Conservation (phyloP, 495 filamentous ascomycete genomes). For the Aspergillus bridgeri region DNA sequence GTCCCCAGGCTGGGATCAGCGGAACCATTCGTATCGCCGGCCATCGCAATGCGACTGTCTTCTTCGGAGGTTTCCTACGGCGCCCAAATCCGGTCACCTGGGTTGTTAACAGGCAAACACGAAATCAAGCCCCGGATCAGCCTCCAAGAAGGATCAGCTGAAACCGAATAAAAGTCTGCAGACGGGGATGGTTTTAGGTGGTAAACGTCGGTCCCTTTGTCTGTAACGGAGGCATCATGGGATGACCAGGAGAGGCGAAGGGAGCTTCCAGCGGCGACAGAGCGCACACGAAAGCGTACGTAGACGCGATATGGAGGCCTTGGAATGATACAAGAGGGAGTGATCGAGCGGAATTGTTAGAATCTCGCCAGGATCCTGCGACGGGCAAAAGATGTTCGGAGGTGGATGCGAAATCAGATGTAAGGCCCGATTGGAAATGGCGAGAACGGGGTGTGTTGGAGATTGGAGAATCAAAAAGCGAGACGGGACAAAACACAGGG, state of each 20-base stretch:
- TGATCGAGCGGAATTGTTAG: not conserved
- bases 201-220: constrained; percentile 18
- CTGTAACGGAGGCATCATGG: constrained; percentile 27
- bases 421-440: not conserved
- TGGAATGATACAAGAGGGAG: not conserved
- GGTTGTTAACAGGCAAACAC: not conserved
- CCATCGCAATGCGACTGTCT: constrained; percentile 18
- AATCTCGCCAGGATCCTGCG: not conserved
- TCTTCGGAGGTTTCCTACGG: not conserved
- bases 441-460: not conserved
- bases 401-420: constrained; percentile 10
- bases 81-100: not conserved
- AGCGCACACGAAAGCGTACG: not conserved
- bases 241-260: not conserved
- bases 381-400: constrained; percentile 9
- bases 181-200: not conserved
- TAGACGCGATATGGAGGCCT: not conserved
- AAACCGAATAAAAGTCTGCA: not conserved
- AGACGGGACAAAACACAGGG: not conserved
- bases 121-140: not conserved
- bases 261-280: not conserved
- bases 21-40: constrained; percentile 20
- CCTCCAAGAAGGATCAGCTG: not conserved
- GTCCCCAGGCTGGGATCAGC: constrained; percentile 25
- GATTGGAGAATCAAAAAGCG: not conserved